These are phyloP conservation scores for Aspergillus aculeatus DNA, from an alignment of 2,329 filamentous ascomycete species.

Conservation along the genomic window DNA sequence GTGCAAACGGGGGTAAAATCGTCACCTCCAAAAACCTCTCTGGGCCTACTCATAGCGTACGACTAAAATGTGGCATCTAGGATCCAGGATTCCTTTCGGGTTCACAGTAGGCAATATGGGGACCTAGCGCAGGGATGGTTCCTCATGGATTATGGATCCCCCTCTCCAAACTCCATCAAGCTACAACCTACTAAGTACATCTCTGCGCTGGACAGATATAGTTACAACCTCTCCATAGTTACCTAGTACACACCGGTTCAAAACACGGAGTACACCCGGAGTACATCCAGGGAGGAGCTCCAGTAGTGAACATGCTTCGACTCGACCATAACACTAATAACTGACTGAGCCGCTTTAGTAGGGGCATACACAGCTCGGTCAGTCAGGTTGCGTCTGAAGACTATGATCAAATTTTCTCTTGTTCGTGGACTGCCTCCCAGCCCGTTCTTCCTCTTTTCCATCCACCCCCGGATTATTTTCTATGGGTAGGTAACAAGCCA, in stretches of 20 bases:
- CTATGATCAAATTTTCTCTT: not conserved
- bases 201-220: not conserved
- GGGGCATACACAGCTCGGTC: too few relatives aligned
- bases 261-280: conserved; percentile 1
- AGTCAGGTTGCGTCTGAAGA: too few relatives aligned
- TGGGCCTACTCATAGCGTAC: not conserved
- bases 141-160: not conserved
- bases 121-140: conserved; percentile 15
- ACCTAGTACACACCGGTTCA: not conserved
- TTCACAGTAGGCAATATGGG: conserved; percentile 3
- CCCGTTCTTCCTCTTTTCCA: not conserved
- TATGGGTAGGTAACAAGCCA: not conserved
- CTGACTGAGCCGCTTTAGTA: not conserved
- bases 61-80: conserved; percentile 11
- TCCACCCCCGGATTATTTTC: conserved; percentile 2
- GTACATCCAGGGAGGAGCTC: conserved; percentile 7
- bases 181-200: not conserved
- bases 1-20: not conserved
- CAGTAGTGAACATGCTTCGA: not conserved
- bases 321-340: not conserved
- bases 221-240: not conserved
- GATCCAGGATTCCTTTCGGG: conserved; percentile 4
- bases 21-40: not conserved
- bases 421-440: too few relatives aligned
- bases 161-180: conserved; percentile 1